Conservation (phyloP, 2,329 filamentous ascomycete genomes). For the Talaromyces sp. region DNA sequence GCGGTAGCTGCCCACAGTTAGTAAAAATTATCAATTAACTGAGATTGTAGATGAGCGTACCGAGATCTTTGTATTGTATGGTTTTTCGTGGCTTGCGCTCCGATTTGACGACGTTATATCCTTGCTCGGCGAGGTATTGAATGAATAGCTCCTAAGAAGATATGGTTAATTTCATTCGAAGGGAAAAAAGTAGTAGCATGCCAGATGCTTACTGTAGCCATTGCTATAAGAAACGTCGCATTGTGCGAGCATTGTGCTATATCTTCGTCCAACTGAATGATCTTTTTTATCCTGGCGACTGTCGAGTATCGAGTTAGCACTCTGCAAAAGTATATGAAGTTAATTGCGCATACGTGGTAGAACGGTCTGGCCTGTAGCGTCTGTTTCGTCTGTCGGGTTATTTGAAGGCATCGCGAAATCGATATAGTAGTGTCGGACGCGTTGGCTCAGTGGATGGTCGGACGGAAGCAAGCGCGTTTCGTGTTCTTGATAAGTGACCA, state of each 20-base stretch:
- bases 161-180: background rate
- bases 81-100: constrained; percentile 90
- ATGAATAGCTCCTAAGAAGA: constrained; percentile 79
- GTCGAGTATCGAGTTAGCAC: background rate
- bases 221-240: constrained; percentile 86
- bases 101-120: constrained; percentile 81
- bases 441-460: background rate
- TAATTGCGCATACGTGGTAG: constrained; percentile 12
- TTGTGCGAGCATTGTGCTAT: constrained; percentile 85
- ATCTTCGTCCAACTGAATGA: constrained; percentile 83
- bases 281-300: constrained; percentile 96
- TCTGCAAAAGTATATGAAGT: background rate
- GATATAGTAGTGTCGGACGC: background rate
- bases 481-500: background rate
- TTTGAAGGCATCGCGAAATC: constrained; percentile 12
- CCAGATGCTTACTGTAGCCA: constrained; percentile 68
- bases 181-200: background rate
- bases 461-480: background rate
- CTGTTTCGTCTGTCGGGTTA: constrained; percentile 3
- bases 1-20: constrained; percentile 62
- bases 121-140: constrained; percentile 80
- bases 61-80: constrained; percentile 92
- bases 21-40: background rate
- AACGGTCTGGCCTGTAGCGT: constrained; percentile 16
- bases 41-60: constrained; percentile 44